Conservation (phyloP, 345 rosid genomes). For the Fremontodendron californicum region DNA sequence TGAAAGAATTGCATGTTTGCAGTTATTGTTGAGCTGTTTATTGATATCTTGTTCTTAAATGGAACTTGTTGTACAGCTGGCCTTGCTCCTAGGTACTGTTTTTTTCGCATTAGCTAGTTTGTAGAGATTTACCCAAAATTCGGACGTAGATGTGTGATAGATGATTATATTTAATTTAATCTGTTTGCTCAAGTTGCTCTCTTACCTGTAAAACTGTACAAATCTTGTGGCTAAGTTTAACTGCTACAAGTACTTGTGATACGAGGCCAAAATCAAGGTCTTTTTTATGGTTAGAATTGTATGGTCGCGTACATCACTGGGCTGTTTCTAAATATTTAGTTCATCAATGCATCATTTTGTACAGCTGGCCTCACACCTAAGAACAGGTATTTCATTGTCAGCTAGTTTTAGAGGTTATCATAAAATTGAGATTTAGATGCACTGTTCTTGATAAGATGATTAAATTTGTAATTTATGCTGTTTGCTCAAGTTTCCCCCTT, state of each 20-base stretch:
- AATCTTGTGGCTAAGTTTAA: background rate
- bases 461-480: background rate
- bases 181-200: background rate
- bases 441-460: background rate
- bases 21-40: background rate
- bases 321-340: background rate
- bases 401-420: background rate
- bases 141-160: background rate
- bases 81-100: background rate
- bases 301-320: background rate
- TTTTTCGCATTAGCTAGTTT: background rate
- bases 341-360: background rate
- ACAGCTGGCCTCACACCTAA: background rate
- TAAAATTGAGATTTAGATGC: background rate
- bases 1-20: too few species aligned
- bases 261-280: background rate
- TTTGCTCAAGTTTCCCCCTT: background rate
- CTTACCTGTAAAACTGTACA: background rate
- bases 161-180: background rate
- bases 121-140: background rate
- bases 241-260: background rate
- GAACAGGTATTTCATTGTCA: background rate
- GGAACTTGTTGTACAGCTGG: background rate
- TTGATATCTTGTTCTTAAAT: background rate
- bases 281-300: background rate